These are phyloP conservation scores for Grammothele lineata DNA, from an alignment of 768 basidiomycete species.

Conservation along the genomic window DNA sequence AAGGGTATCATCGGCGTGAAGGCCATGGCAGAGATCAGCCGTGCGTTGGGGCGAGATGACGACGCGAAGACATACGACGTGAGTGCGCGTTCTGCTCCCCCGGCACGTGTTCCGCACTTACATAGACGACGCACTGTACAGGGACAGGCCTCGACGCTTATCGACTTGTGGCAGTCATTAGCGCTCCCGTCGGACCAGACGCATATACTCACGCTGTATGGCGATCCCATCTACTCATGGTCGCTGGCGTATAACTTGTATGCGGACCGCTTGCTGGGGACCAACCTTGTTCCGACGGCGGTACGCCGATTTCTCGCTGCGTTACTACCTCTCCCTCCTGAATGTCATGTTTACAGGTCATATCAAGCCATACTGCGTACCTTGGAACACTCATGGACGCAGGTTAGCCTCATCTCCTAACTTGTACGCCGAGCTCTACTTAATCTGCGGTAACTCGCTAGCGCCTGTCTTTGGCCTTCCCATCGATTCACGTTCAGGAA, in stretches of 20 bases:
- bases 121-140: no score
- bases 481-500: conserved; percentile 1
- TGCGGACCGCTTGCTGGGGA: conserved; percentile 10
- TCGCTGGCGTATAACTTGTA: conserved; percentile 16
- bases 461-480: conserved; percentile 1
- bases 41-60: conserved; percentile 35
- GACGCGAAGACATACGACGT: conserved; percentile 39
- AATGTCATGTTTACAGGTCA: no score
- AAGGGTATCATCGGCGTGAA: conserved; percentile 45
- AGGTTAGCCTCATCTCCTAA: no score
- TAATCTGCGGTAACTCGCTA: no score
- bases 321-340: no score
- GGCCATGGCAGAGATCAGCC: background rate
- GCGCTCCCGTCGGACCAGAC: conserved; percentile 4
- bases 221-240: conserved; percentile 10
- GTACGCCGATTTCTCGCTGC: no score
- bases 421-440: no score
- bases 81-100: background rate
- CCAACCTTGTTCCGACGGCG: conserved; percentile 1
- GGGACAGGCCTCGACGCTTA: conserved; percentile 7
- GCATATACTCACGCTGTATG: conserved; percentile 8
- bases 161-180: conserved; percentile 8
- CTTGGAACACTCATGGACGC: background rate
- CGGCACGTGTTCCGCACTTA: no score
- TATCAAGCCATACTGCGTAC: conserved; percentile 4